Evolutionary conservation across 2,329 filamentous ascomycete genomes (phyloP).

Genomic region (Atkinsonella texensis): DNA sequence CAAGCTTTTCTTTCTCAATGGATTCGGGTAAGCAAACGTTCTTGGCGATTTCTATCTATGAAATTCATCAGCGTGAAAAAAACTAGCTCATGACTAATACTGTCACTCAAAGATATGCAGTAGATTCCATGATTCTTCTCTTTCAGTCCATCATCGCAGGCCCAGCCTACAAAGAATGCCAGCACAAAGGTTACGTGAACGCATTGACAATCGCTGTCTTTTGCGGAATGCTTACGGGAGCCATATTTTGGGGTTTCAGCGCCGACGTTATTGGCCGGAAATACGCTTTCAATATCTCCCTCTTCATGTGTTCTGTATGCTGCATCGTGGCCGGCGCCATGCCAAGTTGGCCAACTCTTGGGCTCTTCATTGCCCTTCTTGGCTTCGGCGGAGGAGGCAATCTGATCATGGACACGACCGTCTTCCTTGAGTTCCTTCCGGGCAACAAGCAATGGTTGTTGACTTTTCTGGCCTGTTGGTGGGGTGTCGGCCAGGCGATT

Average conservation of each 20-base stretch:
- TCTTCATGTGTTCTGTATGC: constrained; percentile 47
- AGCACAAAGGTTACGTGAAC: constrained; percentile 37
- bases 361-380: constrained; percentile 49
- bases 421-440: constrained; percentile 40
- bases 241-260: constrained; percentile 55
- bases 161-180: constrained; percentile 48
- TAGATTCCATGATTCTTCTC: constrained; percentile 34
- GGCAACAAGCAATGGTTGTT: constrained; percentile 35
- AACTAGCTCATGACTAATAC: not conserved
- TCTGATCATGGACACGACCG: constrained; percentile 37
- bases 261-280: constrained; percentile 58
- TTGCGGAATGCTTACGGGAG: constrained; percentile 40
- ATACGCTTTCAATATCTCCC: constrained; percentile 55
- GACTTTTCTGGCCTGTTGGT: constrained; percentile 33
- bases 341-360: constrained; percentile 54
- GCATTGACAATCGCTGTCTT: constrained; percentile 52
- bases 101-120: constrained; percentile 26
- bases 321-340: constrained; percentile 52
- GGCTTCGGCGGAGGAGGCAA: constrained; percentile 49
- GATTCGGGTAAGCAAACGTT: constrained; percentile 33
- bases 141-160: constrained; percentile 52
- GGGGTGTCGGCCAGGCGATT: constrained; percentile 39
- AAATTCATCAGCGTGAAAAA: not conserved
- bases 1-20: constrained; percentile 50
- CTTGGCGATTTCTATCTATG: not conserved